Percentiles rank a stretch among this genome's conserved stretches.
These are phyloP conservation scores for Xylaria digitata DNA, from an alignment of 2,329 filamentous ascomycete species.

Conservation along the genomic window DNA sequence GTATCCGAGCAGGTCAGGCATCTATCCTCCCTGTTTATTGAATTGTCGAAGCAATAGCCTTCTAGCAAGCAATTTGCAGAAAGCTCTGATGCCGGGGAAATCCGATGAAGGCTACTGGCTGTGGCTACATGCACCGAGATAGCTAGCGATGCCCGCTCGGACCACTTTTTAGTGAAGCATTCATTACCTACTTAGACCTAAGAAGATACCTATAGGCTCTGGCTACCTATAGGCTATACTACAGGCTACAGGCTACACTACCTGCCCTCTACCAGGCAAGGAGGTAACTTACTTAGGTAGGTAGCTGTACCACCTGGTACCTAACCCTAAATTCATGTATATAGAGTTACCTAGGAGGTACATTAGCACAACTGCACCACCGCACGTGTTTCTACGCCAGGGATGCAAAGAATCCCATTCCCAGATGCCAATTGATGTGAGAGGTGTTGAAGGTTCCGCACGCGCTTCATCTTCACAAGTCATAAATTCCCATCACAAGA, in stretches of 20 bases:
- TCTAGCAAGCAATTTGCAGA: not conserved
- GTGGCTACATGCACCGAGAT: too few relatives aligned
- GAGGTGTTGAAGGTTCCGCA: not conserved
- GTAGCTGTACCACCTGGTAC: too few relatives aligned
- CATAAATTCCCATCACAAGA: not conserved
- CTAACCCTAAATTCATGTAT: too few relatives aligned
- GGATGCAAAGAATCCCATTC: constrained; percentile 4
- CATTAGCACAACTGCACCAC: not conserved
- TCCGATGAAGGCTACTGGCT: constrained; percentile 1
- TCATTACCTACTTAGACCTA: not conserved
- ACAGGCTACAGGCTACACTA: too few relatives aligned
- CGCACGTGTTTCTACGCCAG: constrained; percentile 28
- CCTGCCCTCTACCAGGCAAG: too few relatives aligned
- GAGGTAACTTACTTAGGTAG: too few relatives aligned
- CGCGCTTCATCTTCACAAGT: constrained; percentile 11
- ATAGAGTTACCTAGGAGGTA: not conserved
- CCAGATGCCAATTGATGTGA: constrained; percentile 1
- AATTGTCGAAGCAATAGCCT: not conserved
- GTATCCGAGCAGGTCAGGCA: not conserved
- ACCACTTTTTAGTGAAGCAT: not conserved
- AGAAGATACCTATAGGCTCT: not conserved
- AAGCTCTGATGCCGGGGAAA: constrained; percentile 15
- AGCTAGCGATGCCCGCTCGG: not conserved
- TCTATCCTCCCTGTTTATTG: not conserved
- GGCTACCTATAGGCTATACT: too few relatives aligned